Evolutionary conservation across 2,329 filamentous ascomycete genomes (phyloP).

Genomic region (Trichophyton benhamiae): DNA sequence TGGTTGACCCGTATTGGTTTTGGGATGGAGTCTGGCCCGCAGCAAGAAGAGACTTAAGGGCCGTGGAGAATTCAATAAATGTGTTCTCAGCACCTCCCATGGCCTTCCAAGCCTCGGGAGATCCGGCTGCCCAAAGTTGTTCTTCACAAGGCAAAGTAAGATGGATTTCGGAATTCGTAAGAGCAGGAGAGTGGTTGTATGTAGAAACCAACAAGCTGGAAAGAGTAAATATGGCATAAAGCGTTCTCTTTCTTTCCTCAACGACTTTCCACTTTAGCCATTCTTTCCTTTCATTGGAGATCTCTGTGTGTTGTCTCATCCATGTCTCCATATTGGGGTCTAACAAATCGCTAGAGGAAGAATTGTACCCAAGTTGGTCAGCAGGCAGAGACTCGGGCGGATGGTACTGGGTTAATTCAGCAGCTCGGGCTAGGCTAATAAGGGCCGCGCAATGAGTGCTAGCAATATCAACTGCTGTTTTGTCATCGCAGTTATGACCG

Average conservation of each 20-base stretch:
- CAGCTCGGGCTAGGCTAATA: conserved; percentile 79
- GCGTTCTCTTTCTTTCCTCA: conserved; percentile 85
- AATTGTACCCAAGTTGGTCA: conserved; percentile 32
- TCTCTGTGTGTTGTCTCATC: conserved; percentile 25
- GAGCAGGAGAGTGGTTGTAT: conserved; percentile 80
- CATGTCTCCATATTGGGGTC: conserved; percentile 38
- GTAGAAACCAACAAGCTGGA: conserved; percentile 84
- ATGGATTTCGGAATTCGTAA: conserved; percentile 87
- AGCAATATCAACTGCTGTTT: conserved; percentile 79
- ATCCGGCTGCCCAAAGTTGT: conserved; percentile 75
- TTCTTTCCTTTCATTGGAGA: conserved; percentile 38
- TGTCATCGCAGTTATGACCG: conserved; percentile 87
- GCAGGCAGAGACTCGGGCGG: conserved; percentile 27
- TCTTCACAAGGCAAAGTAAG: conserved; percentile 88
- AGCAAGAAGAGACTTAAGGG: conserved; percentile 66
- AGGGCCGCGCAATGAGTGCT: conserved; percentile 84
- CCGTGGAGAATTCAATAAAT: conserved; percentile 65
- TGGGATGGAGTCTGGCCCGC: conserved; percentile 44
- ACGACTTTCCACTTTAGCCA: conserved; percentile 82
- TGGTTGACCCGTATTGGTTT: conserved; percentile 35
- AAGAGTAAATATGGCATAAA: conserved; percentile 81
- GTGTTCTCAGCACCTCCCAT: conserved; percentile 64
- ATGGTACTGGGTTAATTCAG: conserved; percentile 52
- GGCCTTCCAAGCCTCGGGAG: conserved; percentile 65
- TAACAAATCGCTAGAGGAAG: conserved; percentile 45